Conservation (phyloP, 345 rosid species). For the Citrus sinensis region DNA sequence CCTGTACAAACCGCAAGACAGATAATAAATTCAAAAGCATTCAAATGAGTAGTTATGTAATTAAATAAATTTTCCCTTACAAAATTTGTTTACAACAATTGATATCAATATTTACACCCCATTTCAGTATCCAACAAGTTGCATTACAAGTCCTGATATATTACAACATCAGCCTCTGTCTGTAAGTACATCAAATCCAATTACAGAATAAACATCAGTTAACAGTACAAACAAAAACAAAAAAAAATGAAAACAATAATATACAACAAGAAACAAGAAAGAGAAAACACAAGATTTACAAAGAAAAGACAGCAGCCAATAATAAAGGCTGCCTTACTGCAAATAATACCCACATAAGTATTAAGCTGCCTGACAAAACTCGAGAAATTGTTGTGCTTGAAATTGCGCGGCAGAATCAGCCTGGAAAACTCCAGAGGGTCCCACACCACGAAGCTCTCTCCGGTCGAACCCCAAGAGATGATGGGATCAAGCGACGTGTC, state of each 20-base stretch:
- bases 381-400: conserved; percentile 98
- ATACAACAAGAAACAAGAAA: not conserved
- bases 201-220: conserved; percentile 5
- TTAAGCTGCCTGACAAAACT: conserved; percentile 96
- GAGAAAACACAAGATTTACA: conserved; percentile 11
- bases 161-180: conserved; percentile 3
- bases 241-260: not conserved
- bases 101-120: conserved; percentile 2
- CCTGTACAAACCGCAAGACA: not conserved
- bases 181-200: conserved; percentile 8
- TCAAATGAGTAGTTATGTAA: not conserved
- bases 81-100: conserved; percentile 7
- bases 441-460: conserved; percentile 88
- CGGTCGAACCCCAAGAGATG: conserved; percentile 77
- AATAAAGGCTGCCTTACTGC: conserved; percentile 24
- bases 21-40: not conserved
- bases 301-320: conserved; percentile 29
- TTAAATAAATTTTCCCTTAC: conserved; percentile 4
- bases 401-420: conserved; percentile 70
- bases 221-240: not conserved
- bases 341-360: conserved; percentile 82
- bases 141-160: not conserved
- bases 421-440: conserved; percentile 82
- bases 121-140: not conserved
- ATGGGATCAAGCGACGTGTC: conserved; percentile 70